Conservation (phyloP, 768 basidiomycete genomes). For the Rickenella mellea region DNA sequence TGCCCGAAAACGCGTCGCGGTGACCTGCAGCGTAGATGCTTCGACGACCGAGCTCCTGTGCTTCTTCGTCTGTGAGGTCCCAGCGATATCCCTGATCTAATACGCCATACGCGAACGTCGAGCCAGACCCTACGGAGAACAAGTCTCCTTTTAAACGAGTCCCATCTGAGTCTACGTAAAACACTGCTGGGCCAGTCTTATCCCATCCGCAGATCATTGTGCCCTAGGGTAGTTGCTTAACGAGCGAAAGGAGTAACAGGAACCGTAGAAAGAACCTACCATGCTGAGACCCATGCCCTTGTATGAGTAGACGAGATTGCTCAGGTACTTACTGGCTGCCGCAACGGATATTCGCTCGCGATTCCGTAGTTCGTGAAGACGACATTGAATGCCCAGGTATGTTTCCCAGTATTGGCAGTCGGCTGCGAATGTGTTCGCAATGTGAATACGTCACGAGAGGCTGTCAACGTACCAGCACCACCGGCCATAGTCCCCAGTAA, state of each 20-base stretch:
- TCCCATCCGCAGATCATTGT: slow-evolving; percentile 99
- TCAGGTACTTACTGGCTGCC: slow-evolving; percentile 96
- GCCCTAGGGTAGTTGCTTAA: slow-evolving; percentile 41
- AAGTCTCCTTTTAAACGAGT: slow-evolving; percentile 90
- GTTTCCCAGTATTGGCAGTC: slow-evolving; percentile 99
- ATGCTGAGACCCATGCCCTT: slow-evolving; percentile 99
- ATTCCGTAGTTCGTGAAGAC: slow-evolving; percentile 93
- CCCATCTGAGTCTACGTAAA: slow-evolving; percentile 97
- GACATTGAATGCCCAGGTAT: slow-evolving; percentile 95
- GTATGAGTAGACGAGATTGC: slow-evolving; percentile 95
- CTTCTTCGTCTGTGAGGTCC: slow-evolving; percentile 89
- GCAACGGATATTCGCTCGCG: slow-evolving; percentile 96
- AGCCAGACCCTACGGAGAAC: slow-evolving; percentile 98
- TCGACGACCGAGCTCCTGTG: slow-evolving; percentile 85
- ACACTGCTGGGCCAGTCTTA: slow-evolving; percentile 93
- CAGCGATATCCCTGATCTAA: slow-evolving; percentile 91
- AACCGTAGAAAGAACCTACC: slow-evolving; percentile 38
- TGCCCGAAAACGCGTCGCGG: slow-evolving; percentile 93
- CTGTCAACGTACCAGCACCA: slow-evolving; percentile 80
- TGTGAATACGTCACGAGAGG: neutral
- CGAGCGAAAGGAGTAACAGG: slow-evolving; percentile 4
- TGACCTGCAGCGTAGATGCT: slow-evolving; percentile 97
- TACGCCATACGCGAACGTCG: slow-evolving; percentile 98
- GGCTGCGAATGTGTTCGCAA: slow-evolving; percentile 33
- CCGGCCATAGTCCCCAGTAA: slow-evolving; percentile 99